Conservation (phyloP, 2,329 filamentous ascomycete species). For the Acephala macrosclerotiorum region DNA sequence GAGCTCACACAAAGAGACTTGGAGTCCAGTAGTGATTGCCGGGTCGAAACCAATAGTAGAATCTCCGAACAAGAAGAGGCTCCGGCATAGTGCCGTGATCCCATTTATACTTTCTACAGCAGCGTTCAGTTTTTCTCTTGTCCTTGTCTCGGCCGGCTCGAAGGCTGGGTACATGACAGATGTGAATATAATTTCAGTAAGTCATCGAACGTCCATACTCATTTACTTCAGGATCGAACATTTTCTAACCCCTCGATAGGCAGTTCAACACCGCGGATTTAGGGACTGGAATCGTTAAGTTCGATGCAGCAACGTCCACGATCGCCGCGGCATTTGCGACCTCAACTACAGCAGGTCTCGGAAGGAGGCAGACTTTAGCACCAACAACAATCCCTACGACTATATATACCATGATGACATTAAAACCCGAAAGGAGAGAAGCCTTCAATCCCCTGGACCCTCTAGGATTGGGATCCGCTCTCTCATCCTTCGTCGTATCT, state of each 20-base stretch:
- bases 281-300: slow-evolving; percentile 1
- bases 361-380: slow-evolving; percentile 2
- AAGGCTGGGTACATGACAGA: slow-evolving; percentile 3
- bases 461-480: background rate
- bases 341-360: background rate
- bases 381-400: background rate
- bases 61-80: background rate
- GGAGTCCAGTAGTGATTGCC: background rate
- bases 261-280: slow-evolving; percentile 9
- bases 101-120: slow-evolving; percentile 7
- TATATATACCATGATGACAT: background rate
- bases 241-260: background rate
- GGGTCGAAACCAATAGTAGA: background rate
- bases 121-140: slow-evolving; percentile 7
- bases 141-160: slow-evolving; percentile 1
- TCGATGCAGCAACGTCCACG: background rate
- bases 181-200: slow-evolving; percentile 8
- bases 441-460: slow-evolving; percentile 12
- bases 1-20: background rate
- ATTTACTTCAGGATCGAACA: background rate
- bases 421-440: background rate
- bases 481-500: slow-evolving; percentile 8
- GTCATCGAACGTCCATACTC: background rate
- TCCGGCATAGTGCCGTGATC: background rate
- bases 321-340: background rate